These are phyloP conservation scores for Phalaenopsis aphrodite DNA, from an alignment of 106 monocot genomes.

Conservation along the genomic window DNA sequence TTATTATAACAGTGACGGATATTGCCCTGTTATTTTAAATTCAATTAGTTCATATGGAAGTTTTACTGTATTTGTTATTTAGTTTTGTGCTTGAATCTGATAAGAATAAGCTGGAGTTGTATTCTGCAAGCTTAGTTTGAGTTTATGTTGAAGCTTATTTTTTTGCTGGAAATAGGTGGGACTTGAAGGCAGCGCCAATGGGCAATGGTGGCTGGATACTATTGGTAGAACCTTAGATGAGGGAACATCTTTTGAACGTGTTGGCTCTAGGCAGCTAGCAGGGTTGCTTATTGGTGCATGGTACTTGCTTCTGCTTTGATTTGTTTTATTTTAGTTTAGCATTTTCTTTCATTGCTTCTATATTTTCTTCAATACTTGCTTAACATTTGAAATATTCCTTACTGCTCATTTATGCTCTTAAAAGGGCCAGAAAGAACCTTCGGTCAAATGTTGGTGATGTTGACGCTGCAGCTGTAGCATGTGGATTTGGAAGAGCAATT, in stretches of 20 bases:
- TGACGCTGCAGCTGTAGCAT: slow-evolving; percentile 92
- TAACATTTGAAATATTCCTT: neutral
- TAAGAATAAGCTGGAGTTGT: neutral
- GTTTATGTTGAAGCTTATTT: neutral
- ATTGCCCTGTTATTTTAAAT: neutral
- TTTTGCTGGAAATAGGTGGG: slow-evolving; percentile 46
- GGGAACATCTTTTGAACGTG: slow-evolving; percentile 56
- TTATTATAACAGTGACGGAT: neutral
- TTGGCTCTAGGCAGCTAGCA: slow-evolving; percentile 77
- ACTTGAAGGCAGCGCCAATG: slow-evolving; percentile 65
- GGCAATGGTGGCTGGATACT: slow-evolving; percentile 71
- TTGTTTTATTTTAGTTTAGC: neutral
- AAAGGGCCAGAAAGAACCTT: slow-evolving; percentile 64
- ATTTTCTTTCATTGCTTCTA: neutral
- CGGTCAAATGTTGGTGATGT: slow-evolving; percentile 77
- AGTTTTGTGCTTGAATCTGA: neutral
- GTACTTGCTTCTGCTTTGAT: slow-evolving; percentile 20
- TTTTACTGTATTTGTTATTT: neutral
- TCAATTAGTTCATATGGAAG: neutral
- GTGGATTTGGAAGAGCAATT: slow-evolving; percentile 88
- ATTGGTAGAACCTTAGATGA: slow-evolving; percentile 59
- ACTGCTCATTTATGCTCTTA: slow-evolving; percentile 7
- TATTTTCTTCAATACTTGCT: neutral
- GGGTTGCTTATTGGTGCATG: slow-evolving; percentile 65
- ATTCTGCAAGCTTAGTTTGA: neutral